Percentiles rank a stretch among this genome's conserved stretches.
Conservation (phyloP, 2,329 filamentous ascomycete species). For the Alternaria consortialis region DNA sequence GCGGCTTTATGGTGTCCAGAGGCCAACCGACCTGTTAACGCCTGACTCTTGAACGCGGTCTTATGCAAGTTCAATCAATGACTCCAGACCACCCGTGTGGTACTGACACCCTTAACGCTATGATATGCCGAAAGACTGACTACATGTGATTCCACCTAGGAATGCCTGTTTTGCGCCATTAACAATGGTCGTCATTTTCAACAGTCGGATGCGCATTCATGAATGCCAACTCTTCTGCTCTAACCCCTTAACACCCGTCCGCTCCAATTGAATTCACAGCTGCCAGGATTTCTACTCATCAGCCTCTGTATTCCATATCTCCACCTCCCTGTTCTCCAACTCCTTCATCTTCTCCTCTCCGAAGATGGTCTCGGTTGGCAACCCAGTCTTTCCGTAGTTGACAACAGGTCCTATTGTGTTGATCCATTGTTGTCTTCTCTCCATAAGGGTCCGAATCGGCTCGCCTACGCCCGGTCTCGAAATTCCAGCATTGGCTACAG, state of each 20-base stretch:
- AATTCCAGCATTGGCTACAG: conserved; percentile 50
- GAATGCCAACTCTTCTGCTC: background rate
- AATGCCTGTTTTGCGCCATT: background rate
- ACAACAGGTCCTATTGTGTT: conserved; percentile 91
- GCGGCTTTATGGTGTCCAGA: background rate
- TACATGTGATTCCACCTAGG: background rate
- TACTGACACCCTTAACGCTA: background rate
- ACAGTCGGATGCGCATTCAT: background rate
- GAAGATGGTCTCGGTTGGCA: conserved; percentile 82
- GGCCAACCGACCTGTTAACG: background rate
- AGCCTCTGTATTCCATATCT: conserved; percentile 79
- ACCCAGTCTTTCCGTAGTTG: conserved; percentile 78
- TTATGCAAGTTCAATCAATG: background rate
- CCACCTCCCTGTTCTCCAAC: conserved; percentile 77
- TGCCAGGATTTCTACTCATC: conserved; percentile 62
- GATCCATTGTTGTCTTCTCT: conserved; percentile 87
- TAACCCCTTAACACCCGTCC: background rate
- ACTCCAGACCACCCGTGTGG: background rate
- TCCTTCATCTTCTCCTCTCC: conserved; percentile 75
- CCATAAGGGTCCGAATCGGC: conserved; percentile 90
- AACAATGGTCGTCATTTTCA: background rate
- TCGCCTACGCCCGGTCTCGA: conserved; percentile 77
- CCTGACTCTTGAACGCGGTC: background rate
- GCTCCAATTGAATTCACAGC: background rate
- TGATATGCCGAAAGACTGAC: background rate